Conservation (phyloP, 2,329 filamentous ascomycete species). For the Exophiala oligosperma region DNA sequence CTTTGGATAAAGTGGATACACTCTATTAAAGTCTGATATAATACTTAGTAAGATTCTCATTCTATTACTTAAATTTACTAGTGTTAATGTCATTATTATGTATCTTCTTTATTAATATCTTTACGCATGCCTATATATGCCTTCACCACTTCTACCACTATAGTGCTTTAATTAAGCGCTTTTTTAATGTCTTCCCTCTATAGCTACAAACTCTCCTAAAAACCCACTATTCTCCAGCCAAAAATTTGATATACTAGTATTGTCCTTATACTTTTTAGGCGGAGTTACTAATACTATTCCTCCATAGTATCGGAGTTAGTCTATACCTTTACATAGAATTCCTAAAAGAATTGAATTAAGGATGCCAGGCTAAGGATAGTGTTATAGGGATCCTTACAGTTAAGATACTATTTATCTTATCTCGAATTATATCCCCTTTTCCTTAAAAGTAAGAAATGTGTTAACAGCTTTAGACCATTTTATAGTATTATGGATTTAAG, state of each 20-base stretch:
- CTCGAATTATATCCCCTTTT: conserved; percentile 31
- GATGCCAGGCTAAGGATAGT: conserved; percentile 9
- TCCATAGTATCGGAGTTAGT: conserved; percentile 71
- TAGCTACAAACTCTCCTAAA: conserved; percentile 17
- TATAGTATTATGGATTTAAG: conserved; percentile 58
- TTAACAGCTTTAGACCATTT: conserved; percentile 56
- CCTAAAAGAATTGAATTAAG: conserved; percentile 55
- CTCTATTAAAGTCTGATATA: conserved; percentile 62
- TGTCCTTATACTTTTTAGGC: conserved; percentile 60
- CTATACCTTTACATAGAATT: conserved; percentile 63
- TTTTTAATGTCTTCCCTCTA: conserved; percentile 13
- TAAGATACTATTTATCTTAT: conserved; percentile 51
- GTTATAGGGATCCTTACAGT: conserved; percentile 18
- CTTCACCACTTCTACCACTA: conserved; percentile 15
- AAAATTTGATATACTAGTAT: conserved; percentile 59
- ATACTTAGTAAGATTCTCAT: conserved; percentile 54
- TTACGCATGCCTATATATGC: conserved; percentile 17
- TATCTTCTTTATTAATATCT: conserved; percentile 47
- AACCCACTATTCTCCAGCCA: conserved; percentile 2
- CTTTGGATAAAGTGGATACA: conserved; percentile 63
- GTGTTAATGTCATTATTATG: conserved; percentile 32
- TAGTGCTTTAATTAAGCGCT: conserved; percentile 13
- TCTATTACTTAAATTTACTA: conserved; percentile 31
- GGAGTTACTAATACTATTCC: conserved; percentile 61
- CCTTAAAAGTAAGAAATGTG: conserved; percentile 49